Conservation (phyloP, 129 eudicot species). For the Flaveria brownii region DNA sequence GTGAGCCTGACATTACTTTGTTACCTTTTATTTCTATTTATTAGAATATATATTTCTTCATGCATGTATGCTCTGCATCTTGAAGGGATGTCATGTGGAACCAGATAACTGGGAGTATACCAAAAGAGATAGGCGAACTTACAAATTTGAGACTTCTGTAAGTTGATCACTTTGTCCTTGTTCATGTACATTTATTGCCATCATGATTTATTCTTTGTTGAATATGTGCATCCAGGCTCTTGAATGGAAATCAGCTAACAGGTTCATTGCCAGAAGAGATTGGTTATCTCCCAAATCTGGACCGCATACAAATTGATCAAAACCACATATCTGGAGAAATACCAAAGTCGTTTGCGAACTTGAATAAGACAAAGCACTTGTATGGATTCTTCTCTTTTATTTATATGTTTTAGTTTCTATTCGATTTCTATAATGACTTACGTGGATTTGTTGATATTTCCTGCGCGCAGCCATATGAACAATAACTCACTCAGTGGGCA, state of each 20-base stretch:
- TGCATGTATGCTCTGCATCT: conserved; percentile 19
- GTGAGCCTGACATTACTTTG: conserved; percentile 44
- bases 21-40: conserved; percentile 19
- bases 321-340: conserved; percentile 76
- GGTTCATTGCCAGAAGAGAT: conserved; percentile 83
- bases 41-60: conserved; percentile 7
- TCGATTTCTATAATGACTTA: conserved; percentile 10
- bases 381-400: conserved; percentile 32
- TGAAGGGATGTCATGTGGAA: conserved; percentile 85
- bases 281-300: conserved; percentile 69
- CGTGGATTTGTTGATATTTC: conserved; percentile 13
- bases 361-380: conserved; percentile 71
- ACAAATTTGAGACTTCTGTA: conserved; percentile 58
- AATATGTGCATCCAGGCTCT: conserved; percentile 58
- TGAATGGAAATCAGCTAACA: conserved; percentile 78
- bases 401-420: background rate
- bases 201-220: conserved; percentile 2
- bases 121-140: conserved; percentile 67
- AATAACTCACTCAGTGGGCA: conserved; percentile 88
- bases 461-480: conserved; percentile 84
- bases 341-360: conserved; percentile 77
- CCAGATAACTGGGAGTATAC: conserved; percentile 61
- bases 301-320: conserved; percentile 88
- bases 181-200: conserved; percentile 5
- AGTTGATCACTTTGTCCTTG: conserved; percentile 33